These are phyloP conservation scores for Metschnikowia gelsemii DNA, from an alignment of 805 yeast species.

Conservation along the genomic window DNA sequence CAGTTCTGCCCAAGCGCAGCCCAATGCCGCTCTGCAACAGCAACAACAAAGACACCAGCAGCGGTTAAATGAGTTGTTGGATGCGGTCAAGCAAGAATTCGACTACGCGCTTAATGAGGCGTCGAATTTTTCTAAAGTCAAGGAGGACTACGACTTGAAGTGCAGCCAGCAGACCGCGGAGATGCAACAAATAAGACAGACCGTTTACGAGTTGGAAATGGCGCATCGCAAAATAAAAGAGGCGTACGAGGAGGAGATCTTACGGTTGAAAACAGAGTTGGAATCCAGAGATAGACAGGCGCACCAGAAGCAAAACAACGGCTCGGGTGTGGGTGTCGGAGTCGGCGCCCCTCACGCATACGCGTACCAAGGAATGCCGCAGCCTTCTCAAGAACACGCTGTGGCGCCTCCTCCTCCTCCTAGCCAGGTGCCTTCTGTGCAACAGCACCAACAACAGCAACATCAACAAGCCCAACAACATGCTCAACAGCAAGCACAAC, in stretches of 20 bases:
- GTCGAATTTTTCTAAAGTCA: constrained; percentile 78
- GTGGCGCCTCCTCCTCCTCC: constrained; percentile 21
- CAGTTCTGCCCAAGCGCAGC: constrained; percentile 24
- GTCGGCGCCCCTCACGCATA: constrained; percentile 37
- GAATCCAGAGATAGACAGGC: constrained; percentile 72
- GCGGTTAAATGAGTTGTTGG: constrained; percentile 74
- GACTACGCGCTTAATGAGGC: constrained; percentile 84
- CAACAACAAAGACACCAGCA: constrained; percentile 45
- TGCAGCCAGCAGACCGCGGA: constrained; percentile 90
- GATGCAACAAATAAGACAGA: constrained; percentile 89
- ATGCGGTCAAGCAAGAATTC: constrained; percentile 89
- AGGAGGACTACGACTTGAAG: constrained; percentile 88
- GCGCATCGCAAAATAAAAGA: constrained; percentile 95
- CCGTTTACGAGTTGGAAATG: constrained; percentile 89
- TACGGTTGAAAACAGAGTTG: constrained; percentile 79
- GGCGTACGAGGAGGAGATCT: constrained; percentile 90
- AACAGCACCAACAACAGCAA: constrained; percentile 27
- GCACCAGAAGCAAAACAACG: constrained; percentile 41
- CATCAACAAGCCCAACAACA: constrained; percentile 1
- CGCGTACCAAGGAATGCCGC: constrained; percentile 29
- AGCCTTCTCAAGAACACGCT: constrained; percentile 8
- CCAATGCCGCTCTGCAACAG: constrained; percentile 19
- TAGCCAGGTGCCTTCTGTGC: constrained; percentile 24
- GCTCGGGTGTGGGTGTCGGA: too few species aligned
- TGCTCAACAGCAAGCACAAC: constrained; percentile 18